Conservation (phyloP, 371 early-diverging fungal genomes). For the Mortierella sp. region DNA sequence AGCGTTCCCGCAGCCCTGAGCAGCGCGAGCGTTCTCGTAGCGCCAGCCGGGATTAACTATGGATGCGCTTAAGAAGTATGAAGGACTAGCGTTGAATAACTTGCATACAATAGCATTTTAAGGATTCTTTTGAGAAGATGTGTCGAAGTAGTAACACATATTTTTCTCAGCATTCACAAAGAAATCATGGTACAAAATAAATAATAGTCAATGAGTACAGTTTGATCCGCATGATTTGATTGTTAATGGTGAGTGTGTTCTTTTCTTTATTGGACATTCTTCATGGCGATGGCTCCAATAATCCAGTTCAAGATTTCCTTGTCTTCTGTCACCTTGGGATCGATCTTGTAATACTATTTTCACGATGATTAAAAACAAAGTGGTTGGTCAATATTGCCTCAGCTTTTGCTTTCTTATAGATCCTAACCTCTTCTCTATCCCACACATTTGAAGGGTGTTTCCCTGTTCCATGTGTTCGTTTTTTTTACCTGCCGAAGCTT, state of each 20-base stretch:
- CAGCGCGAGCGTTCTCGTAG: conserved; percentile 47
- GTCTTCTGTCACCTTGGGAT: conserved; percentile 54
- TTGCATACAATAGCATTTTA: not conserved
- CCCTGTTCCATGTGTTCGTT: not conserved
- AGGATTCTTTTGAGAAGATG: not conserved
- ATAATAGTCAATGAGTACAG: not conserved
- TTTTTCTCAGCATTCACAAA: not conserved
- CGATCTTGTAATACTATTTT: conserved; percentile 54
- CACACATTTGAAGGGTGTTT: not conserved
- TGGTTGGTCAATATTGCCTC: too few relatives aligned
- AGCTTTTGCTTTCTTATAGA: too few relatives aligned
- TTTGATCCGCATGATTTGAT: conserved; percentile 4
- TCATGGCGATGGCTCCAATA: conserved; percentile 54
- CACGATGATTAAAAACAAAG: not conserved
- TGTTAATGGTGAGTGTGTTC: not conserved
- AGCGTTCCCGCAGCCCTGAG: conserved; percentile 45
- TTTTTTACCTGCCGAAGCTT: conserved; percentile 46
- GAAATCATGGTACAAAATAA: not conserved
- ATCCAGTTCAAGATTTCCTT: conserved; percentile 56
- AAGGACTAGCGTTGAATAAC: not conserved
- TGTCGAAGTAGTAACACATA: not conserved
- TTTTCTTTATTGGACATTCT: conserved; percentile 33
- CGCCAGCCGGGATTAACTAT: conserved; percentile 45
- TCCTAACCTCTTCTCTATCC: too few relatives aligned
- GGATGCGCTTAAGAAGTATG: not conserved